These are phyloP conservation scores for Aspergillus sp. DNA, from an alignment of 2,329 filamentous ascomycete genomes.

Conservation along the genomic window DNA sequence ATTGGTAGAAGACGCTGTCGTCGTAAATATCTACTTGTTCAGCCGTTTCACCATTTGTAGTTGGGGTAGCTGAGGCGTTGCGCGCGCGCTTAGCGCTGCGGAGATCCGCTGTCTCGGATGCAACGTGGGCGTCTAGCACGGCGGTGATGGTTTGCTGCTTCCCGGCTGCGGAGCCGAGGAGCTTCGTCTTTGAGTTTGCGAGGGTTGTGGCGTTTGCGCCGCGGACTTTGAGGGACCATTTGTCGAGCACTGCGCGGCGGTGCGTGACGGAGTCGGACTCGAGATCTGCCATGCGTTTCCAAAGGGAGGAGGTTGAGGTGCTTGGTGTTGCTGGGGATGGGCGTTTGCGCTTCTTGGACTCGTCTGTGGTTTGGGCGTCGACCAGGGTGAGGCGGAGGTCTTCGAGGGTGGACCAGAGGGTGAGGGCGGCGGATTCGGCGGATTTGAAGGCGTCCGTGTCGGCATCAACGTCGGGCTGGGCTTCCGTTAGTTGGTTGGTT, in stretches of 20 bases:
- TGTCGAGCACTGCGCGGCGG: conserved; percentile 74
- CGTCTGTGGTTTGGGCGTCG: conserved; percentile 34
- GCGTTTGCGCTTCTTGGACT: conserved; percentile 49
- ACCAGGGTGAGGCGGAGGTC: conserved; percentile 42
- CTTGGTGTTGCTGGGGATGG: conserved; percentile 47
- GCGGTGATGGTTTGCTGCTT: conserved; percentile 51
- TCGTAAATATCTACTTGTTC: conserved; percentile 85
- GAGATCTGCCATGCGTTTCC: conserved; percentile 66
- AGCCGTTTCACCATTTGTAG: neutral
- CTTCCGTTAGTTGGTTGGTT: conserved; percentile 67
- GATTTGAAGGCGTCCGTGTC: conserved; percentile 61
- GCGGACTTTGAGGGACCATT: conserved; percentile 83
- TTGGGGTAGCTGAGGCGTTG: conserved; percentile 9
- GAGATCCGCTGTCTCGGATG: conserved; percentile 36
- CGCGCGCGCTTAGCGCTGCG: conserved; percentile 34
- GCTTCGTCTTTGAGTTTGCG: conserved; percentile 59
- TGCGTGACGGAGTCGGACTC: conserved; percentile 61
- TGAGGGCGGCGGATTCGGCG: conserved; percentile 81
- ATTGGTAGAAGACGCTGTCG: conserved; percentile 91
- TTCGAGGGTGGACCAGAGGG: conserved; percentile 73
- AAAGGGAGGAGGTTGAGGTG: conserved; percentile 66
- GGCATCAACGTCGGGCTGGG: conserved; percentile 38
- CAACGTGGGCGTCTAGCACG: conserved; percentile 46
- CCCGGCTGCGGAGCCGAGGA: conserved; percentile 53
- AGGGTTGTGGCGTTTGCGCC: conserved; percentile 51